Base-by-base conservation (phyloP, 441 rosid genomes). In the Breynia disticha region DNA sequence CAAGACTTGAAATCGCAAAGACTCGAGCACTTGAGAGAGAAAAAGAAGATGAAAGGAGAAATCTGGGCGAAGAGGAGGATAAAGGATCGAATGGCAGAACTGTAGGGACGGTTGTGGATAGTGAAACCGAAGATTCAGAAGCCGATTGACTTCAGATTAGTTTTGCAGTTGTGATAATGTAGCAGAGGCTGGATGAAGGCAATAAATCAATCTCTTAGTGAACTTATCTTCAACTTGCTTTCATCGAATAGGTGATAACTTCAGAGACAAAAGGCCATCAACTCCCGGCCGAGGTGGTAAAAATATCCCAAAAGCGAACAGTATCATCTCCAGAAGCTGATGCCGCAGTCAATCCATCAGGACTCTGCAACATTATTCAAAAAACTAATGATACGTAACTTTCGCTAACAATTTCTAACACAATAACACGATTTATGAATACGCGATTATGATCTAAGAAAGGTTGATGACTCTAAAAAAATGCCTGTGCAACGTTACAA, bases 1-100 rank as follows among this genome's bases (percentile, higher is more conserved):
- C 63, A 17, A 81, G 98, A 60, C 81, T 86, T 15, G 81, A 82
- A 62, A 55, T 57, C 58, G 95, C 98, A 17, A 76, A 78, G 60
- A 81, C 81, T 51, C 58, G 55, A 59, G 86, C 70, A 21, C 57
- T 74, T 4, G 79, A 77, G 70, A 83, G 90, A 67, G 90, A 83
- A 61, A 45, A 55, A 55, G 87, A 82, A 76, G 82, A 82, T 61
- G 66, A 73, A 56, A 70, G 38, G 67, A 69, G 72, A 58, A 72
- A 44, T 61, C 69, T 60, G 47, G 80, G 62, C 54, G 86, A 78
- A 63, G 87, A 74, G 45, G 70, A 67, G 50, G 59, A 44, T 11
- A 59, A 56, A 3, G 9, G n/a, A 2, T 37, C 50, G 1, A 67
- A 57, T 32, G 57, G 56, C 13, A 74, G 75, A 64, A 58, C 51